Conservation (phyloP, 176 grass and related monocot species). For the Pontederia crassipes region DNA sequence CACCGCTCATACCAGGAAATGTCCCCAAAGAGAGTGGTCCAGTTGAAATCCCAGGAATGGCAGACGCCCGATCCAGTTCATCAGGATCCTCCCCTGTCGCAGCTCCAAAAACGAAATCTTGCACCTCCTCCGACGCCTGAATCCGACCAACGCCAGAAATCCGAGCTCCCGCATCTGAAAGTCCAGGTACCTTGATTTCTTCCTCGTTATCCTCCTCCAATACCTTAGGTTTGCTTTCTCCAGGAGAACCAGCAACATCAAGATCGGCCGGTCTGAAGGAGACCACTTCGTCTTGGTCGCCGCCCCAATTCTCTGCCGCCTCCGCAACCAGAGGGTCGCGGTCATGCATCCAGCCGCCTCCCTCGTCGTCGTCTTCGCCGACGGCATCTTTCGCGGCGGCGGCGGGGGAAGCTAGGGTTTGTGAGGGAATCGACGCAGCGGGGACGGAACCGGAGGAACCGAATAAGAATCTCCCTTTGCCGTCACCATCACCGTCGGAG, state of each 20-base stretch:
- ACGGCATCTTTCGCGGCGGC: background rate
- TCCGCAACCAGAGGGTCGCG: constrained; percentile 36
- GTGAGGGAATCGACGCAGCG: background rate
- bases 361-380: constrained; percentile 20
- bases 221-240: constrained; percentile 16
- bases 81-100: background rate
- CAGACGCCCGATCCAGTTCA: constrained; percentile 28
- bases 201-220: constrained; percentile 18
- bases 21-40: background rate
- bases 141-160: background rate
- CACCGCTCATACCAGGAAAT: background rate
- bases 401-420: constrained; percentile 26
- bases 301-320: constrained; percentile 56
- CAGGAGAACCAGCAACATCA: background rate
- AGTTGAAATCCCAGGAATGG: constrained; percentile 71
- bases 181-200: constrained; percentile 11
- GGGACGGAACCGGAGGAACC: background rate
- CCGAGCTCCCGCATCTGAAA: background rate
- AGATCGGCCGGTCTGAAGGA: background rate
- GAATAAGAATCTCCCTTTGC: background rate
- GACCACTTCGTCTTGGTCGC: constrained; percentile 32
- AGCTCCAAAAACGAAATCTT: background rate
- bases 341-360: constrained; percentile 74
- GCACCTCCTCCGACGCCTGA: background rate
- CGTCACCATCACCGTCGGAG: background rate